Evolutionary conservation across 129 eudicot species (phyloP), one percentile per base, ranked within the genome.

Genomic region (Sambucus nigra): DNA sequence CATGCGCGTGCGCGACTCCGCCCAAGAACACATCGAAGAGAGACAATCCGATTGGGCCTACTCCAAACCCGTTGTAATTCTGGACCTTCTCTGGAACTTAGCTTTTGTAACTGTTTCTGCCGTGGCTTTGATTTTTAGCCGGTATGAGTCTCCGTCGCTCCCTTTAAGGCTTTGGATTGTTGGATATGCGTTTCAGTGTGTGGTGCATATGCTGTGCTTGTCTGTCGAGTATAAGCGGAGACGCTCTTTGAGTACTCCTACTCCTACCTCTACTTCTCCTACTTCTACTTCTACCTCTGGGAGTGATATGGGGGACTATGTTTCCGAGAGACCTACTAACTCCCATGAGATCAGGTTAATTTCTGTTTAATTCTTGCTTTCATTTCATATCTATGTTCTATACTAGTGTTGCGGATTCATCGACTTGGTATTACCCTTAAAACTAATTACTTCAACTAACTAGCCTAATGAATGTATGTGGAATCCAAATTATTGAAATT

Each of bases 21-120:
- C 95, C 3, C 85, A 86, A 8, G 86, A 85, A 72, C 81, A 89
- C 45, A 69, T 89, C 26, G 97, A 89, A 54, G 94, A 85, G 46
- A 70, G 95, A 2, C 95, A 79, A 26, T 73, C 67, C 31, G 94
- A 77, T 60, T 91, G 98, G 98, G 94, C 86, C 0, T 84, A 80
- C 68, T 84, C 95, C 3, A 66, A 76, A 24, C 88, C 94, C 18
- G 62, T 79, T 23, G 84, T 91, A 18, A 40, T 77, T 7, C 70
- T 85, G 2, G 89, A 79, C 75, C 66, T 91, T 1, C 28, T 77
- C 0, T 91, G 82, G 95, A 91, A 85, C 72, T 48, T 75, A 1
- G 77, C 71, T 14, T 82, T 91, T 39, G 80, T 91, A 1, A 49
- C 75, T 5, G 84, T 69, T 0, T 74, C 94, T 20, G 15, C 74